Conservation (phyloP, 1,284 basidiomycete species). For the Cutaneotrichosporon daszewskae region DNA sequence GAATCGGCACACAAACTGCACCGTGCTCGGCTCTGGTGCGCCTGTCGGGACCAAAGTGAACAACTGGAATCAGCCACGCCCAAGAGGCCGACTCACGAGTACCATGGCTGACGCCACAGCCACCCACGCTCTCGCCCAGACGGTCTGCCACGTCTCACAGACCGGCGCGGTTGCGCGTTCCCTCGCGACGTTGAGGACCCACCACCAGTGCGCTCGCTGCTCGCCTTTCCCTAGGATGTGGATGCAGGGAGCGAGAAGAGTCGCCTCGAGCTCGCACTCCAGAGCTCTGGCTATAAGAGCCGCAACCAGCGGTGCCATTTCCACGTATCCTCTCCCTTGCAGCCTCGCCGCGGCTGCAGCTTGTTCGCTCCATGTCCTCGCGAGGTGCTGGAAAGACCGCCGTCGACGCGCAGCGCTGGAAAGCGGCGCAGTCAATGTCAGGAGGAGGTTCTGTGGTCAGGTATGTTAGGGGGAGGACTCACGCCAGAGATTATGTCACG, state of each 20-base stretch:
- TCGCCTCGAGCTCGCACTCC: constrained; percentile 34
- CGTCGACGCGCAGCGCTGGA: constrained; percentile 30
- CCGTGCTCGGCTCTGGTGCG: background rate
- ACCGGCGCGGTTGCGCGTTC: background rate
- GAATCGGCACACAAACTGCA: constrained; percentile 14
- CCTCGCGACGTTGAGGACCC: constrained; percentile 16
- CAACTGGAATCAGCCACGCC: constrained; percentile 10
- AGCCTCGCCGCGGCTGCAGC: constrained; percentile 19
- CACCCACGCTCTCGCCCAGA: constrained; percentile 24
- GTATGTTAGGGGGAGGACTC: constrained; percentile 7
- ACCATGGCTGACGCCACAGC: constrained; percentile 23
- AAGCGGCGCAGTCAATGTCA: constrained; percentile 13
- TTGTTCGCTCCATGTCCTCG: constrained; percentile 29
- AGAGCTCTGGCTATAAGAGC: constrained; percentile 24
- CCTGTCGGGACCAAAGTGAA: constrained; percentile 9
- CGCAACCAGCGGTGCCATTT: constrained; percentile 5
- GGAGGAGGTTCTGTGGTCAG: constrained; percentile 13
- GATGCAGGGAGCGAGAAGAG: constrained; percentile 22
- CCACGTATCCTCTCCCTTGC: background rate
- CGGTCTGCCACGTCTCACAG: background rate
- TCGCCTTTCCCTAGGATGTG: constrained; percentile 23
- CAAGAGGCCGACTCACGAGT: constrained; percentile 19
- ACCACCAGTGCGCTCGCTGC: constrained; percentile 34
- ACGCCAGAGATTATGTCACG: constrained; percentile 28
- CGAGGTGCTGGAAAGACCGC: constrained; percentile 21